Percentiles rank a stretch among this genome's conserved stretches.
These are phyloP conservation scores for Cicer judaicum DNA, from an alignment of 306 rosid species.

Conservation along the genomic window DNA sequence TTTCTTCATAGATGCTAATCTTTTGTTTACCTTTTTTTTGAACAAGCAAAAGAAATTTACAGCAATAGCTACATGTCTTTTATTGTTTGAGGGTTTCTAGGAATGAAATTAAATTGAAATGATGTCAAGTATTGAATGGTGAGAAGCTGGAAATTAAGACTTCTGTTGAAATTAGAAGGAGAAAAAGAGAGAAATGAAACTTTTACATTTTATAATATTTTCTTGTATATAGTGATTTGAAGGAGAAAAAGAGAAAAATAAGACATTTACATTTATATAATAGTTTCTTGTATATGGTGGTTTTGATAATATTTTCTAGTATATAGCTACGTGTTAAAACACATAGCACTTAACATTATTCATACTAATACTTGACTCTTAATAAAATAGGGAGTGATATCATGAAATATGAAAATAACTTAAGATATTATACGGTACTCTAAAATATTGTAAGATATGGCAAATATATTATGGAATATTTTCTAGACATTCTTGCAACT, in stretches of 20 bases:
- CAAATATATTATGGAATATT: neutral
- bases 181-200: neutral
- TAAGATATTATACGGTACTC: constrained; percentile 12
- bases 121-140: constrained; percentile 15
- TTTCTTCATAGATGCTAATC: neutral
- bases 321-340: neutral
- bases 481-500: constrained; percentile 34
- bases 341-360: neutral
- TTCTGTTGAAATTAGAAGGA: neutral
- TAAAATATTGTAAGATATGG: neutral
- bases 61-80: too few relatives aligned
- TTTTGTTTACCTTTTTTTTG: neutral
- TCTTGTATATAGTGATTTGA: neutral
- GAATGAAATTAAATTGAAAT: constrained; percentile 28
- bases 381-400: neutral
- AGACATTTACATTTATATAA: neutral
- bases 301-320: constrained; percentile 2
- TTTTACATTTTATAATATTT: constrained; percentile 2
- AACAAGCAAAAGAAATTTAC: too few relatives aligned
- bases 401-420: constrained; percentile 3
- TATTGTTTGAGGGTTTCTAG: constrained; percentile 6
- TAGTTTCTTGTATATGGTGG: neutral
- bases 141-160: constrained; percentile 4
- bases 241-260: neutral
- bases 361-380: neutral